Base-by-base conservation (phyloP, 305 asterid species). In the Fraxinus velutina region DNA sequence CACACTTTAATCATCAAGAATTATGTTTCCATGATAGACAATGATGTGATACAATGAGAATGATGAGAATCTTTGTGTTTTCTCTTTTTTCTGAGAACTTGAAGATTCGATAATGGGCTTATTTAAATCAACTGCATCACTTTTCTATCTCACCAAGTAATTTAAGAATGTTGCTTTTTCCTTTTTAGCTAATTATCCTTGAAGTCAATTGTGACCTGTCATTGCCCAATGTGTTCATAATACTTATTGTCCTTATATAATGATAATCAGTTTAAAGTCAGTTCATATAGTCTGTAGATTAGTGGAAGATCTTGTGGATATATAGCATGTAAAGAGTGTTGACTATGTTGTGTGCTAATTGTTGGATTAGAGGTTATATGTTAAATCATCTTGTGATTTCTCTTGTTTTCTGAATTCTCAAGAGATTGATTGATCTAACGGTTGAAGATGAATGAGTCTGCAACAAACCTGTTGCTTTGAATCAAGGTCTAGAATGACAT, bases 371-470 rank as follows among this genome's bases (percentile, higher is more conserved):
- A 72, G 83, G 72, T 52, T 62, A 77, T 70, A 44, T 29, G 2
- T 33, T n/a, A n/a, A 42, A 80, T 55, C 66, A 55, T 17, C 10
- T 76, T 29, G 64, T 73, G 64, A 39, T 22, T 44, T 81, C 79
- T 77, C 50, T 79, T 21, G 73, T 80, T 81, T 33, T 68, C 66
- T 73, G 36, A 55, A 6, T 78, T 77, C 29, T 68, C 2, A 30
- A 80, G 64, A 55, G 75, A 75, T 75, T 82, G 55, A 13, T 77
- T 77, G 73, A 66, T 79, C 24, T 34, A 9, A 24, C 36, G 9
- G 19, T 33, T 52, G 81, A 70, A 36, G 42, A 39, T 72, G 75
- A 64, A 74, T 77, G 60, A 64, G 21, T 2, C 21, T 42, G 33
- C 33, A 9, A 70, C 50, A 27, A 30, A 32, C 60, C 33, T 55